phyloP scores from a whole-genome alignment of 257 asterid genomes.

The Mentha longifolia region DNA sequence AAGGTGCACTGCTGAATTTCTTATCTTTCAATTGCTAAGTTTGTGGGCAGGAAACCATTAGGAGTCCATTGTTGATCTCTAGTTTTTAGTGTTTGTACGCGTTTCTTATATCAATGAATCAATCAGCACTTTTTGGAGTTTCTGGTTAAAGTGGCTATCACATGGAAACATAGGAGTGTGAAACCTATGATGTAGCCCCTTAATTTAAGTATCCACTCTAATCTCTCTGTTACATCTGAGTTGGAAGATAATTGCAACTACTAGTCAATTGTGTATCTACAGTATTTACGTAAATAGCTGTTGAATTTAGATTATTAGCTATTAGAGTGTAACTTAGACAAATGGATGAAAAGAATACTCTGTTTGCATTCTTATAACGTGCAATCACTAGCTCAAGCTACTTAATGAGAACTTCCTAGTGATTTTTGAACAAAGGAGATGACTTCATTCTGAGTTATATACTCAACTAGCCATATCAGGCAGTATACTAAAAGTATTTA shows the following conservation, averaged over 20 bases:
- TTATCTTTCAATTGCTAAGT: not conserved
- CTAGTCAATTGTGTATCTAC: not conserved
- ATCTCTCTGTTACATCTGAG: not conserved
- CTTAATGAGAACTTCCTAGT: too few relatives aligned
- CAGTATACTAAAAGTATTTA: constrained; percentile 16
- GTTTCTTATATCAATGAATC: not conserved
- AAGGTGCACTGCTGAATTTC: constrained; percentile 55
- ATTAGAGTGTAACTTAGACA: not conserved
- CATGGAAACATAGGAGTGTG: not conserved
- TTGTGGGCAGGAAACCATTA: not conserved
- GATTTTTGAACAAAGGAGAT: not conserved
- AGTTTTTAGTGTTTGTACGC: constrained; percentile 9
- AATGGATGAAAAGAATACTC: not conserved
- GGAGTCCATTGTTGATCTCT: constrained; percentile 23
- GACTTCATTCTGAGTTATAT: not conserved
- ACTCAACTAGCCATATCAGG: not conserved
- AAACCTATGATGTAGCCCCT: not conserved
- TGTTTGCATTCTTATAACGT: not conserved
- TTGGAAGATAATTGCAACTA: constrained; percentile 3
- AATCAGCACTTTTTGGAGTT: not conserved
- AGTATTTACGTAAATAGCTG: not conserved
- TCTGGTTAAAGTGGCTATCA: not conserved
- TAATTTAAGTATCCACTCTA: not conserved
- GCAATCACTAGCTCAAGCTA: constrained; percentile 1
- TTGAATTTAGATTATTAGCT: not conserved